Base-by-base conservation (phyloP, 371 early-diverging fungal species). In the Mortierella sp. region DNA sequence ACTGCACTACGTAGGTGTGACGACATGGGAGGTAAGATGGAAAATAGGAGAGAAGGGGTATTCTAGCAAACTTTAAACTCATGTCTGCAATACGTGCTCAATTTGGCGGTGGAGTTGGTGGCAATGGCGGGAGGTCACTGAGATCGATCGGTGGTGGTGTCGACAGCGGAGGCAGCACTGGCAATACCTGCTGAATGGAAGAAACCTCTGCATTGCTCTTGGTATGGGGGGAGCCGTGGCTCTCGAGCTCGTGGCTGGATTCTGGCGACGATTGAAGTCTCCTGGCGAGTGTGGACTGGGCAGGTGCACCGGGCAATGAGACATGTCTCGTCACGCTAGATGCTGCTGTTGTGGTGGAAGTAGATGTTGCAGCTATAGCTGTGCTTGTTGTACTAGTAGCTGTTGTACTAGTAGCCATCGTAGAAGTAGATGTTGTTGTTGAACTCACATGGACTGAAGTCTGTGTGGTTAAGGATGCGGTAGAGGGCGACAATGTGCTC, bases 21-120 rank as follows among this genome's bases (percentile, higher is more conserved):
- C n/a, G n/a, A n/a, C n/a, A n/a, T n/a, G n/a, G n/a, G n/a, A n/a
- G n/a, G n/a, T n/a, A n/a, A n/a, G n/a, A n/a, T n/a, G n/a, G 30
- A 24, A 43, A 14, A 8, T 12, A 3, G 42, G 37, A 34, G 37
- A 34, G 37, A 34, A 2, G 14, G 37, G 37, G 37, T 34, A 34
- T n/a, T n/a, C n/a, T n/a, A n/a, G n/a, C n/a, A n/a, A n/a, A n/a
- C n/a, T n/a, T n/a, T n/a, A n/a, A n/a, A n/a, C n/a, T n/a, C n/a
- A n/a, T n/a, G n/a, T n/a, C n/a, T n/a, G n/a, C n/a, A n/a, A n/a
- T n/a, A n/a, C n/a, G n/a, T n/a, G n/a, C n/a, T n/a, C n/a, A n/a
- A n/a, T 71, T 71, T 30, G 65, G 72, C 42, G 72, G 66, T 31
- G 72, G 72, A 4, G 66, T 60, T 8, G 72, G 72, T 11, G 72